phyloP scores from a whole-genome alignment of 208 protist species.

The Leishmania turanica region DNA sequence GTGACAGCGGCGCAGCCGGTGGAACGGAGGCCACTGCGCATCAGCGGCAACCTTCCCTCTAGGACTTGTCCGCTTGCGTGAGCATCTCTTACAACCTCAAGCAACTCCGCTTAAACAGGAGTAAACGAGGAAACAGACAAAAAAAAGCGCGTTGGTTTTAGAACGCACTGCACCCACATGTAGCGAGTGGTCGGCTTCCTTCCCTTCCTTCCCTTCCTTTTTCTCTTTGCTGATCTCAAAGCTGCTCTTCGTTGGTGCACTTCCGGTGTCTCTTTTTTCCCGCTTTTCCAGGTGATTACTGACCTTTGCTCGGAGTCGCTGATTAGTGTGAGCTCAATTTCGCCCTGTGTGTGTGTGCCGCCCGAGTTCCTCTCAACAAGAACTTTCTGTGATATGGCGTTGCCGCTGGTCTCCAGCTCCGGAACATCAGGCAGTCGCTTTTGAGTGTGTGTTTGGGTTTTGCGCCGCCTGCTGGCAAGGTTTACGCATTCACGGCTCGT shows the following conservation, averaged over 20 bases:
- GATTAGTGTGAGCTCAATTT: background rate
- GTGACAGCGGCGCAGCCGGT: background rate
- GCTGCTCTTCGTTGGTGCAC: background rate
- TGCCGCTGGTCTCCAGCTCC: background rate
- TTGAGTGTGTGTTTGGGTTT: background rate
- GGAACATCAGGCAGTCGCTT: background rate
- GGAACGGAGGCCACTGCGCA: background rate
- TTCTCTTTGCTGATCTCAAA: background rate
- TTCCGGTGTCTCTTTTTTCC: background rate
- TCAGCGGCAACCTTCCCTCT: background rate
- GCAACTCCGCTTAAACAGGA: background rate
- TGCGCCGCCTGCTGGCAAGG: background rate
- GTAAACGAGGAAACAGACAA: background rate
- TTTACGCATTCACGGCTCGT: background rate
- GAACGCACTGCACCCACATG: background rate
- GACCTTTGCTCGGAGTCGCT: background rate
- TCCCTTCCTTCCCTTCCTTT: background rate
- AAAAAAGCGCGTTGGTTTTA: background rate
- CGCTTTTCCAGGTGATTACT: background rate
- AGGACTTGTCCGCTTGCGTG: background rate
- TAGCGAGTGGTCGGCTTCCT: background rate
- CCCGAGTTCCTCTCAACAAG: background rate
- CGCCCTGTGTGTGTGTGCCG: background rate
- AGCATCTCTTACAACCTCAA: background rate
- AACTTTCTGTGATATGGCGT: background rate